These are phyloP conservation scores for Suhomyces sp. DNA, from an alignment of 805 yeast species.

Conservation along the genomic window DNA sequence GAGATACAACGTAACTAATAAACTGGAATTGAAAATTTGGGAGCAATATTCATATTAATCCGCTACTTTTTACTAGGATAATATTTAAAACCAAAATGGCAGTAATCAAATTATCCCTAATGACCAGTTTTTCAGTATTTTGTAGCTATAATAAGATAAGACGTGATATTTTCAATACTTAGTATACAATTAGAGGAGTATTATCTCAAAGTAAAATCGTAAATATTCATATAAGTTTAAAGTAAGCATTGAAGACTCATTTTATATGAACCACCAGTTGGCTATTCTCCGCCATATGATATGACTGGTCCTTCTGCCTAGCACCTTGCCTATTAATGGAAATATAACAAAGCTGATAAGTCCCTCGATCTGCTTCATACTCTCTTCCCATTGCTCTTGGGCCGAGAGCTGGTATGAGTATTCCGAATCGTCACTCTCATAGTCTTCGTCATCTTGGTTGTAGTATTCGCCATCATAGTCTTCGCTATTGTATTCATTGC, in stretches of 20 bases:
- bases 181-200: neutral
- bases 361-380: constrained; percentile 55
- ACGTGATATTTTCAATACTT: neutral
- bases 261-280: constrained; percentile 28
- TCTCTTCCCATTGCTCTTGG: constrained; percentile 74
- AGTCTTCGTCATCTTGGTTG: constrained; percentile 10
- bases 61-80: too few species aligned
- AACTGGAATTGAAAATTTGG: too few species aligned
- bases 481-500: constrained; percentile 2
- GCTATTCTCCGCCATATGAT: constrained; percentile 36
- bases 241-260: too few species aligned
- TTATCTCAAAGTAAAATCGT: neutral
- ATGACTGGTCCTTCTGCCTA: constrained; percentile 55
- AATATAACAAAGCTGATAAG: constrained; percentile 56
- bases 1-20: neutral
- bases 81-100: too few species aligned
- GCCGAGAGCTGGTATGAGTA: constrained; percentile 40
- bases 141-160: neutral
- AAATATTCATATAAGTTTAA: neutral
- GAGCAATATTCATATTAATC: too few species aligned
- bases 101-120: too few species aligned
- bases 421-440: constrained; percentile 8
- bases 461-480: constrained; percentile 9
- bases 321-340: constrained; percentile 63
- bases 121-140: neutral